Base-by-base conservation (phyloP, 768 basidiomycete genomes). In the Boletus bicolor region DNA sequence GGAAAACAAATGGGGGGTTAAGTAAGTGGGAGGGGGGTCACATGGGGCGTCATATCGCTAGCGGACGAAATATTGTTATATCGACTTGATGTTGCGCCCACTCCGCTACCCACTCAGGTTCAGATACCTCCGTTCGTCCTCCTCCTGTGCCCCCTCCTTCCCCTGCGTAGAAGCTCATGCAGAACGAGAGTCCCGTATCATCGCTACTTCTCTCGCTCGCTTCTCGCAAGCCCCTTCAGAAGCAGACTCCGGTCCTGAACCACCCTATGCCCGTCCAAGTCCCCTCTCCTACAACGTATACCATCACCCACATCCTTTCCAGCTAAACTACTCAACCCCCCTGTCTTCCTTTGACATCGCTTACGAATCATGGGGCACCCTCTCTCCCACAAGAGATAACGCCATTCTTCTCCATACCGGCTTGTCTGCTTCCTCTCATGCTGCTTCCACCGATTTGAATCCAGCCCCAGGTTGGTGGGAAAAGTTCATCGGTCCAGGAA, bases 291-390 rank as follows among this genome's bases (percentile, higher is more conserved):
- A 95, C 77, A 73, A 80, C 39, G 71, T 80, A 26, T 95, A 87
- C 67, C 81, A 81, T 57, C 85, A 91, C 64, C 59, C 69, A 0
- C 61, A 64, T 2, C 85, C 89, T 0, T 74, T 96, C n/a, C 76
- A 79, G 0, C 79, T 96, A 30, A 79, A 84, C 6, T 86, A 85
- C 60, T 80, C 86, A 54, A 72, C 75, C 1, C 57, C 76, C 2
- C 78, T 96, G 0, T 82, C 87, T 1, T 75, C 84, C 7, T 86
- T 93, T 62, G 83, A 92, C 61, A 82, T 98, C 55, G 97, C 97
- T 0, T 99, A 98, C 79, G 97, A 99, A 76, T 92, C 97, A 0
- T 99, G 97, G 97, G 97, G 97, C 3, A 83, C 82, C 2, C 86
- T 98, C 43, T 89, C 90, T 24, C 76, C 87, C 0, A 63, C 75